phyloP scores from a whole-genome alignment of 2,329 filamentous ascomycete genomes.

The Pseudocercospora crystallina region DNA sequence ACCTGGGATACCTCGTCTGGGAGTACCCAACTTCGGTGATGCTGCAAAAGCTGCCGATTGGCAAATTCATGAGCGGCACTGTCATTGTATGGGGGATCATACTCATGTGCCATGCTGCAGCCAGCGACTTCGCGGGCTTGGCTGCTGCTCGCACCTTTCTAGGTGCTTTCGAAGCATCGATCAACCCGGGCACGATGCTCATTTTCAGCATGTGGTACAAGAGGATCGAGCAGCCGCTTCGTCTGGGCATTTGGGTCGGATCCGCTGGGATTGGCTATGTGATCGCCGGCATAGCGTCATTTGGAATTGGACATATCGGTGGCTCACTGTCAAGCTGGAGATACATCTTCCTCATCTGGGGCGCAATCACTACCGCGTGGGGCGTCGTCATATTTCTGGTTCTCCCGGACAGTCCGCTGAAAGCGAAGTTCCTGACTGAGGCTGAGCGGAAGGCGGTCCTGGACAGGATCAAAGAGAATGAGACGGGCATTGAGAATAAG shows the following conservation, averaged over 20 bases:
- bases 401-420: slow-evolving; percentile 12
- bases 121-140: slow-evolving; percentile 37
- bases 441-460: slow-evolving; percentile 12
- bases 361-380: slow-evolving; percentile 27
- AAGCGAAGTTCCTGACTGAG: slow-evolving; percentile 9
- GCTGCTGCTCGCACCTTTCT: slow-evolving; percentile 15
- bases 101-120: slow-evolving; percentile 5
- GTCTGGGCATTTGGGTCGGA: slow-evolving; percentile 40
- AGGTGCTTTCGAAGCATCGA: slow-evolving; percentile 5
- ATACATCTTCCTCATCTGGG: slow-evolving; percentile 51
- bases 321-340: slow-evolving; percentile 2
- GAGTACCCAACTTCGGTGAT: slow-evolving; percentile 55
- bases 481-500: slow-evolving; percentile 22
- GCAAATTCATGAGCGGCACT: slow-evolving; percentile 35
- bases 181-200: slow-evolving; percentile 50
- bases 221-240: slow-evolving; percentile 14
- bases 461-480: slow-evolving; percentile 9
- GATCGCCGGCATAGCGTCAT: slow-evolving; percentile 3
- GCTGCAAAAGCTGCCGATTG: slow-evolving; percentile 53
- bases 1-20: slow-evolving; percentile 57
- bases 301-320: background rate
- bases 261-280: slow-evolving; percentile 36
- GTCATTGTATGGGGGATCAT: slow-evolving; percentile 10
- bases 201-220: slow-evolving; percentile 34
- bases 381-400: slow-evolving; percentile 8